phyloP scores from a whole-genome alignment of 2,329 filamentous ascomycete genomes.

The Cercospora brassicicola region DNA sequence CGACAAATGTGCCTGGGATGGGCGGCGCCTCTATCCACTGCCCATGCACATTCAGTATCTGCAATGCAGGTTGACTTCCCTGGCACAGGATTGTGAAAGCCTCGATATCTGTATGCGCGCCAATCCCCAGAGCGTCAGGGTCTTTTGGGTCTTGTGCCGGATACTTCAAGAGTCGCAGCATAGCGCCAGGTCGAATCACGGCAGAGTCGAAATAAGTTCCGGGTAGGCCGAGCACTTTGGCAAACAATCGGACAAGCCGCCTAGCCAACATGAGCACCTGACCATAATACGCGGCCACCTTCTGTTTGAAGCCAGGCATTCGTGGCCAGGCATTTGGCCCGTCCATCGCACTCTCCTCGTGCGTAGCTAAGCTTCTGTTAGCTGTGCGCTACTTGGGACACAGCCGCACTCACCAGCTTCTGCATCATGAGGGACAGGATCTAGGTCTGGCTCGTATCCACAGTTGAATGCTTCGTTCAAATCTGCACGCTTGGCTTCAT shows the following conservation, averaged over 20 bases:
- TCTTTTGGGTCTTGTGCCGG: constrained; percentile 32
- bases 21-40: constrained; percentile 50
- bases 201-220: constrained; percentile 43
- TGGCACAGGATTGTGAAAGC: constrained; percentile 32
- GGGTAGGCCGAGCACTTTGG: constrained; percentile 40
- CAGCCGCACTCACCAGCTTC: neutral
- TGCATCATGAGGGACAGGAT: constrained; percentile 16
- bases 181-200: constrained; percentile 42
- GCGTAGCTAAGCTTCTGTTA: constrained; percentile 5
- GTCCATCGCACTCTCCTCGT: constrained; percentile 22
- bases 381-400: neutral
- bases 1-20: constrained; percentile 48
- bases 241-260: constrained; percentile 44
- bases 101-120: constrained; percentile 39
- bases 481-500: constrained; percentile 55
- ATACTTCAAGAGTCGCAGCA: constrained; percentile 44
- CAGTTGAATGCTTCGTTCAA: constrained; percentile 44
- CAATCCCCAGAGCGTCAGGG: constrained; percentile 38
- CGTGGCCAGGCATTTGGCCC: constrained; percentile 28
- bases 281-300: constrained; percentile 41
- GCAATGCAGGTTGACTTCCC: constrained; percentile 25
- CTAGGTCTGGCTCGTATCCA: constrained; percentile 27
- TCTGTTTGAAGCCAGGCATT: constrained; percentile 40
- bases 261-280: constrained; percentile 41
- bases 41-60: constrained; percentile 39